Base-by-base conservation (phyloP, 352 stramenopile species). In the Phytophthora pini region DNA sequence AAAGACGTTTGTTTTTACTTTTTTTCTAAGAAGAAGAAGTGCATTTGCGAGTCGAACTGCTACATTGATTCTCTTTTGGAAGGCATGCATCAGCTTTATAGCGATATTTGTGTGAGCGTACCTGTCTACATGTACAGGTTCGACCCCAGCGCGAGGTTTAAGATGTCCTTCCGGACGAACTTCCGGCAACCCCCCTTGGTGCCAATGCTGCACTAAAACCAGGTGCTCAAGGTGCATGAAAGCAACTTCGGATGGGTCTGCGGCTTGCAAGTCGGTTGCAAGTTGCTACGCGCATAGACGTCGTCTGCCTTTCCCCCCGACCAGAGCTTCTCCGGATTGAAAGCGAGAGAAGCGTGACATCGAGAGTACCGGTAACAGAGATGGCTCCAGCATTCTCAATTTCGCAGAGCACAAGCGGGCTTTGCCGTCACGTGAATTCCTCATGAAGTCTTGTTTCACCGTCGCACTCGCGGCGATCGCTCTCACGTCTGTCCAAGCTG, bases 391-490 rank as follows among this genome's bases (percentile, higher is more conserved):
- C 52, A 68, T 62, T 68, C 26, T 47, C 46, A 5, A 62, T 56
- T 63, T 68, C 44, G 36, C 52, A 41, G 27, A 43, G 8, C 11
- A 10, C 29, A 56, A 32, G 39, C 27, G 20, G 31, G 31, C 43
- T 24, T 22, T 52, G 36, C 1, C 48, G 13, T 13, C 20, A 24
- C 51, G 38, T 31, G 36, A 45, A 56, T 32, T 36, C 44, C 36
- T 15, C 1, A 69, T 69, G 61, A 64, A 64, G n/a, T 22, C 39
- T 43, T 15, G n/a, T 10, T 27, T 54, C 13, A 36, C 45, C 15
- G 44, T 70, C 39, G 32, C 57, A 24, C 26, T 70, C 15, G 51
- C 36, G 22, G 61, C 50, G 10, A 41, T 66, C 29, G 61, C 41
- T 7, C n/a, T 64, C 9, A 38, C 32, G 22, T 53, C 43, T 31